A percentile compares a stretch with the other conserved stretches of the same genome.
Conservation (phyloP, 202 grass and related monocot species). For the Brachypodium distachyon region DNA sequence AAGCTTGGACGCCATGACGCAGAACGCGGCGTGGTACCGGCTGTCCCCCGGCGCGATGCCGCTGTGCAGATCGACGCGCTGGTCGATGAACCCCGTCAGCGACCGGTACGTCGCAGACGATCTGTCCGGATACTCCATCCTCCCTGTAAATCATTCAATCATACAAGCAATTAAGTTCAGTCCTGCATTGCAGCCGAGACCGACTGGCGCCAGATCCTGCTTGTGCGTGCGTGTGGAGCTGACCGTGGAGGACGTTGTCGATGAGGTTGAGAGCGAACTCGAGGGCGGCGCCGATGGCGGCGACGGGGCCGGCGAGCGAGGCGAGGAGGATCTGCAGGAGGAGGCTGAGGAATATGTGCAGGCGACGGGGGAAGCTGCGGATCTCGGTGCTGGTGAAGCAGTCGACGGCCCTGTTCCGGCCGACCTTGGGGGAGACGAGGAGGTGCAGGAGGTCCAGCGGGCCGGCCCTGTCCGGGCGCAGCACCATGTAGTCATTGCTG, state of each 20-base stretch:
- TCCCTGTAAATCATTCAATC: not conserved
- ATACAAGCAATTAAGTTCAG: not conserved
- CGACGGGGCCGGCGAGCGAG: constrained; percentile 4
- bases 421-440: constrained; percentile 40
- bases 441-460: constrained; percentile 37
- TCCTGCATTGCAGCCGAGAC: not conserved
- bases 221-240: not conserved
- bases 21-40: constrained; percentile 36
- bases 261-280: constrained; percentile 33
- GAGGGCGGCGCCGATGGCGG: constrained; percentile 14
- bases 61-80: constrained; percentile 27
- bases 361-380: constrained; percentile 19
- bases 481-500: constrained; percentile 58
- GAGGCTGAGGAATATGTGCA: constrained; percentile 35
- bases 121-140: constrained; percentile 21
- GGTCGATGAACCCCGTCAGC: constrained; percentile 34
- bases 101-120: constrained; percentile 38
- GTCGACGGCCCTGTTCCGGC: constrained; percentile 41
- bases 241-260: constrained; percentile 36
- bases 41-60: constrained; percentile 22
- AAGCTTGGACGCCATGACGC: constrained; percentile 59
- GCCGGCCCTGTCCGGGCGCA: constrained; percentile 39
- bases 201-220: too few relatives aligned
- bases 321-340: constrained; percentile 32
- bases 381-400: constrained; percentile 40